phyloP scores from a whole-genome alignment of 2,329 filamentous ascomycete species.

The Clonostachys rhizophaga region DNA sequence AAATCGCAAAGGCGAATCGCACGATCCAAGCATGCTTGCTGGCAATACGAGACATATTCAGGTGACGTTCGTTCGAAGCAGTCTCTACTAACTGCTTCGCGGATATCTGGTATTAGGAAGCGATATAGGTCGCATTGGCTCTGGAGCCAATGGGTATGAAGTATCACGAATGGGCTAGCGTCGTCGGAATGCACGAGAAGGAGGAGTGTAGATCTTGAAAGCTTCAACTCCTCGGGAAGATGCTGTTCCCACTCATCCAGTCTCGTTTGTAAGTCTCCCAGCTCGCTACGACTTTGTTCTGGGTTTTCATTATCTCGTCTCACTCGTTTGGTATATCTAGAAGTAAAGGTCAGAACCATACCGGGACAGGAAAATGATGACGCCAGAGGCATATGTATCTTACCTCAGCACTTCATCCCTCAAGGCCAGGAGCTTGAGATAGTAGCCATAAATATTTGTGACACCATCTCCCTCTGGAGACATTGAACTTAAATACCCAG shows the following conservation, averaged over 20 bases:
- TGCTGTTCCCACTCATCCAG: constrained; percentile 7
- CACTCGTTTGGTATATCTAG: constrained; percentile 6
- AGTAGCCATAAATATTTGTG: constrained; percentile 10
- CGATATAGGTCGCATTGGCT: constrained; percentile 16
- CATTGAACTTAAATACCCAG: constrained; percentile 6
- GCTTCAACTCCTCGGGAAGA: constrained; percentile 11
- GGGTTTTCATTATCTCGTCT: constrained; percentile 4
- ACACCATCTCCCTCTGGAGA: constrained; percentile 1
- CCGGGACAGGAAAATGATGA: too few species aligned
- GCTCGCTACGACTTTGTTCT: constrained; percentile 5
- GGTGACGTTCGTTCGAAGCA: constrained; percentile 2
- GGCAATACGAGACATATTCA: constrained; percentile 4
- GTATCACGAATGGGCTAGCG: constrained; percentile 7
- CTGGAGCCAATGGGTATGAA: constrained; percentile 10
- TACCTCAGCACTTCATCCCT: not conserved
- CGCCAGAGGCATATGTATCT: too few species aligned
- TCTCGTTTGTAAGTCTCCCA: constrained; percentile 10
- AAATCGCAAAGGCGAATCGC: constrained; percentile 4
- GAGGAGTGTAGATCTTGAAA: constrained; percentile 7
- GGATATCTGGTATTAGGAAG: constrained; percentile 14
- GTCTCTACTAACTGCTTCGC: constrained; percentile 7
- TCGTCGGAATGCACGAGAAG: constrained; percentile 16
- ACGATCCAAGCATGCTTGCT: constrained; percentile 3
- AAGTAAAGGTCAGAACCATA: constrained; percentile 6
- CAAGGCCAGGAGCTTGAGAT: constrained; percentile 11